These are phyloP conservation scores for Hypericum androsaemum DNA, from an alignment of 345 rosid genomes.

Conservation along the genomic window DNA sequence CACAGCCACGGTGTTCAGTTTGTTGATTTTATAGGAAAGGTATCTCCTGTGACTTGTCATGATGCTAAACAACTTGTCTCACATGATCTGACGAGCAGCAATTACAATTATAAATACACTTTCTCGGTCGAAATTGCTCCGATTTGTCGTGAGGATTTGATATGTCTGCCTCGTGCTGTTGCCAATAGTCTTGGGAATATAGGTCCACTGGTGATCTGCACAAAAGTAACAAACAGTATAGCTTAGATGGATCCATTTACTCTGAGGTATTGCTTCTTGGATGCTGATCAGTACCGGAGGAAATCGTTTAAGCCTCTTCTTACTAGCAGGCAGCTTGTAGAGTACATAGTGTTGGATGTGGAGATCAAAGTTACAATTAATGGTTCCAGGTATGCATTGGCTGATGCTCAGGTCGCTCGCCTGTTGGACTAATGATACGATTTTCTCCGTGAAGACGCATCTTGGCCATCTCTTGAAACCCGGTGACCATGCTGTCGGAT, in stretches of 20 bases:
- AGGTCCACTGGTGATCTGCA: conserved; percentile 54
- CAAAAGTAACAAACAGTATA: conserved; percentile 45
- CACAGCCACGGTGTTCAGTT: conserved; percentile 41
- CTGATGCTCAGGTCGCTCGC: conserved; percentile 44
- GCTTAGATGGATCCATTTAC: conserved; percentile 41
- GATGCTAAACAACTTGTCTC: conserved; percentile 43
- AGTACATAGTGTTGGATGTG: conserved; percentile 46
- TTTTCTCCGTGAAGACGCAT: conserved; percentile 41
- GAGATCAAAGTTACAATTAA: conserved; percentile 33
- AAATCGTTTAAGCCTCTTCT: conserved; percentile 34
- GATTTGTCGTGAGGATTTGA: conserved; percentile 46
- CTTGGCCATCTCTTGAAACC: conserved; percentile 47
- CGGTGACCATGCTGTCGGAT: conserved; percentile 48
- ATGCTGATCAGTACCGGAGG: conserved; percentile 43
- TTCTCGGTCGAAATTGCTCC: conserved; percentile 54
- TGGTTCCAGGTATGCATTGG: conserved; percentile 38
- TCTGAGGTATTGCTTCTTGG: conserved; percentile 39
- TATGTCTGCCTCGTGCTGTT: conserved; percentile 37
- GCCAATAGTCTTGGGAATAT: conserved; percentile 40
- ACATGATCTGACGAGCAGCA: conserved; percentile 46
- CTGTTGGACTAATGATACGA: conserved; percentile 32
- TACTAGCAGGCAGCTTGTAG: conserved; percentile 45
- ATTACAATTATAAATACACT: conserved; percentile 43
- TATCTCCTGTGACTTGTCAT: conserved; percentile 37
- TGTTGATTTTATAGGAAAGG: conserved; percentile 44